Percentiles rank a stretch among this genome's conserved stretches.
Conservation (phyloP, 495 filamentous ascomycete species). For the Friedmanniomyces endolithicus region DNA sequence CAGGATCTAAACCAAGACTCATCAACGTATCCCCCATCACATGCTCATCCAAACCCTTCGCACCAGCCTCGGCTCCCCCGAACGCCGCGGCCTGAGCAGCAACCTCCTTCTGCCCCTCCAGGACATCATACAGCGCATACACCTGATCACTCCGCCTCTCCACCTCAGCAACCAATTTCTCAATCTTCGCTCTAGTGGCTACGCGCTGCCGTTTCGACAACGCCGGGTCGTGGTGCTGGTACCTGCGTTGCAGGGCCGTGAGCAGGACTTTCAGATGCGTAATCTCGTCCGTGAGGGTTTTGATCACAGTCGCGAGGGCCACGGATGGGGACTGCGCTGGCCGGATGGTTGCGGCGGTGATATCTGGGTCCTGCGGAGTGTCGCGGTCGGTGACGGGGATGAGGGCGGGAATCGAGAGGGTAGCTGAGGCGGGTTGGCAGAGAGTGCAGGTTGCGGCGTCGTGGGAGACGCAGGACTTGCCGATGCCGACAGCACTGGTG, state of each 20-base stretch:
- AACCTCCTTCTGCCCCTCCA: conserved; percentile 63
- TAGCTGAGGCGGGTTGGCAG: conserved; percentile 35
- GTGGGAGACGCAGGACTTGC: conserved; percentile 24
- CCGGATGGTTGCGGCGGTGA: conserved; percentile 63
- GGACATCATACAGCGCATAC: conserved; percentile 78
- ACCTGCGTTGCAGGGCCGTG: conserved; percentile 42
- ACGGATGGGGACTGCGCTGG: conserved; percentile 61
- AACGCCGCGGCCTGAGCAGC: conserved; percentile 8
- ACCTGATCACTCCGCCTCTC: conserved; percentile 78
- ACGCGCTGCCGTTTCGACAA: conserved; percentile 57
- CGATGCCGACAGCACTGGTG: background rate
- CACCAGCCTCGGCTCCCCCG: background rate
- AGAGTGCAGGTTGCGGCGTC: conserved; percentile 21
- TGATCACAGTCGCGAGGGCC: conserved; percentile 69
- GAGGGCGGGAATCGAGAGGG: conserved; percentile 50
- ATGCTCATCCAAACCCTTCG: conserved; percentile 20
- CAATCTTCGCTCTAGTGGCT: conserved; percentile 49
- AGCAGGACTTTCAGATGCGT: conserved; percentile 63
- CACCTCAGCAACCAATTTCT: conserved; percentile 49
- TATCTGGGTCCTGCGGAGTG: conserved; percentile 36
- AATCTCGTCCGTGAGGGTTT: conserved; percentile 70
- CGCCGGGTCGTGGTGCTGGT: conserved; percentile 57
- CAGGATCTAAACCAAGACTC: conserved; percentile 16
- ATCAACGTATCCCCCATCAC: conserved; percentile 21
- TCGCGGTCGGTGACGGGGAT: conserved; percentile 59